Evolutionary conservation across 2,329 filamentous ascomycete genomes (phyloP).

Genomic region (Exserohilum rostratum): DNA sequence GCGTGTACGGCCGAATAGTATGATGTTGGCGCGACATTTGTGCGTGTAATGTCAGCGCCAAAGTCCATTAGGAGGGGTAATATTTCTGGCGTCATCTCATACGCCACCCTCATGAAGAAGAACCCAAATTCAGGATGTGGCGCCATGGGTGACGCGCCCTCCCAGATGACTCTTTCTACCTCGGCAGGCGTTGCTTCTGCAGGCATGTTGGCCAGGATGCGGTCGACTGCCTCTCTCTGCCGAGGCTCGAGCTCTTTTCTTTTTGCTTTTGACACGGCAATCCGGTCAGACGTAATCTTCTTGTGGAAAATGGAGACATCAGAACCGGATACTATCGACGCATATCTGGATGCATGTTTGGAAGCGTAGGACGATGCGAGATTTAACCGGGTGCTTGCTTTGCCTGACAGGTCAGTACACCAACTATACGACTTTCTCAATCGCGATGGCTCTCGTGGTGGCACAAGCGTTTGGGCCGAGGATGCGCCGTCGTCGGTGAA

Average conservation of each 20-base stretch:
- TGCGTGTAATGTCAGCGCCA: conserved; percentile 37
- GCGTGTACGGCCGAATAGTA: conserved; percentile 41
- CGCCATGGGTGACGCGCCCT: conserved; percentile 41
- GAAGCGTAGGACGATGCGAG: conserved; percentile 9
- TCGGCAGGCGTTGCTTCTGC: conserved; percentile 27
- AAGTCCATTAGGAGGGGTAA: conserved; percentile 37
- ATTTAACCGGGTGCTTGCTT: conserved; percentile 13
- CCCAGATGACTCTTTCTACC: conserved; percentile 39
- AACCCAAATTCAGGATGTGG: conserved; percentile 37
- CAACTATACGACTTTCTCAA: conserved; percentile 31
- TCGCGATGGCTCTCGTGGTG: conserved; percentile 21
- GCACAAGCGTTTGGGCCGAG: conserved; percentile 25
- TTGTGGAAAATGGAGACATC: conserved; percentile 37
- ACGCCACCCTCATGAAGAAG: conserved; percentile 38
- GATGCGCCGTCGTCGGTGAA: conserved; percentile 38
- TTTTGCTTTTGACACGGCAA: conserved; percentile 36
- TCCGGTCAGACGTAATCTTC: conserved; percentile 35
- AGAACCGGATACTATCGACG: conserved; percentile 31
- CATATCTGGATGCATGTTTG: conserved; percentile 19
- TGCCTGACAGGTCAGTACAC: conserved; percentile 29
- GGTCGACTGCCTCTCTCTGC: conserved; percentile 37
- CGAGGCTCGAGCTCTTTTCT: conserved; percentile 30
- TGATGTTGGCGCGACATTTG: conserved; percentile 7
- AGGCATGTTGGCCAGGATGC: conserved; percentile 36
- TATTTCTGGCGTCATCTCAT: conserved; percentile 32